These are phyloP conservation scores for Phytophthora podocarpi DNA, from an alignment of 352 stramenopile species.

Conservation along the genomic window DNA sequence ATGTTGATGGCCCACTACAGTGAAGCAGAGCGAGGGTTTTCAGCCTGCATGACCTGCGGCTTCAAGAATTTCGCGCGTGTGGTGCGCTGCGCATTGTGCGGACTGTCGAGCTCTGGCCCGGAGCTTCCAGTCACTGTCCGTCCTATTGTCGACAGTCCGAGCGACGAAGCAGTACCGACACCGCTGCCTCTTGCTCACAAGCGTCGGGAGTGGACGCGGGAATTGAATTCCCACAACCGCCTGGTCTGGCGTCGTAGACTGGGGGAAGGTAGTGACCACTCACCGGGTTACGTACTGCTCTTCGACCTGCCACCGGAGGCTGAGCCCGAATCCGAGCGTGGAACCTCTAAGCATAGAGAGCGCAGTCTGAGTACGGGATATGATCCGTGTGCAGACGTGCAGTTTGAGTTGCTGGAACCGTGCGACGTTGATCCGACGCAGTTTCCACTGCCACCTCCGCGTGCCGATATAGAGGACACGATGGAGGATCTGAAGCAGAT, in stretches of 20 bases:
- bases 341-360: constrained; percentile 10
- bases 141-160: not conserved
- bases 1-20: too few species aligned
- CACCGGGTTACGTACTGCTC: constrained; percentile 40
- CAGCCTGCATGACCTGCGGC: constrained; percentile 43
- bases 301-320: constrained; percentile 30
- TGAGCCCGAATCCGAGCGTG: constrained; percentile 36
- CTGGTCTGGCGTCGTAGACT: constrained; percentile 48
- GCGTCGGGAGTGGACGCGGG: constrained; percentile 57
- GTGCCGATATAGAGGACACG: constrained; percentile 23
- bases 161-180: not conserved
- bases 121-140: not conserved
- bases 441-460: constrained; percentile 29
- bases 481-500: constrained; percentile 31
- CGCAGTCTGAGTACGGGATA: constrained; percentile 37
- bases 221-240: constrained; percentile 37
- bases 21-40: constrained; percentile 44
- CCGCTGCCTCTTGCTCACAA: constrained; percentile 26
- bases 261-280: constrained; percentile 26
- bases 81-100: constrained; percentile 47
- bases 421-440: constrained; percentile 24
- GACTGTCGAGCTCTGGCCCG: constrained; percentile 7
- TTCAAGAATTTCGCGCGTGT: constrained; percentile 60
- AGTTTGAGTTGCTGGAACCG: constrained; percentile 40
- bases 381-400: constrained; percentile 26